Base-by-base conservation (phyloP, 805 yeast species). In the Candida loeiensis region DNA sequence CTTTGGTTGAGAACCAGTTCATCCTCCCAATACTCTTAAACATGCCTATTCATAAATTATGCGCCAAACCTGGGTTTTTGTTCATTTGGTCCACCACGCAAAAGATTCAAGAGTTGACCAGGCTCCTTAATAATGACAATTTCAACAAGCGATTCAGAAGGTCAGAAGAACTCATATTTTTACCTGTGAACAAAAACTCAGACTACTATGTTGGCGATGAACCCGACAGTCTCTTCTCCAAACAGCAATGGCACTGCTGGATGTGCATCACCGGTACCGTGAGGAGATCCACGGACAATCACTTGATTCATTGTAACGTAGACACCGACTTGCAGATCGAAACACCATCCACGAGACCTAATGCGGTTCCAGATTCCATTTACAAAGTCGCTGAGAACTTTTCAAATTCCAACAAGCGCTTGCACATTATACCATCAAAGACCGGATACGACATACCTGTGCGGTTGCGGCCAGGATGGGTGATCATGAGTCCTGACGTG, bases 261-360 rank as follows among this genome's bases (percentile, higher is more conserved):
- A 89, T 90, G 96, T 91, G 96, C 51, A 85, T 90, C 39, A 90
- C 95, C 2, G 97, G 97, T 2, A 90, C 97, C 0, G 91, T 90
- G 6, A 72, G 96, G 54, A 74, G 97, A 52, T 78, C 95, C 2
- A 79, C 81, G 0, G 97, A 90, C 62, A 76, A 76, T 11, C 89
- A 86, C 58, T 69, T 90, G 44, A 89, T 90, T 45, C 95, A 90
- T 58, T 91, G 97, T 64, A 90, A 90, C 55, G 79, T 90, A 28
- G 95, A 90, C 54, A 89, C 96, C 0, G 97, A 90, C 61, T 69
- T 90, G 37, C 81, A 80, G 45, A 74, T 90, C 45, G 95, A 88
- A 54, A 48, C 53, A 15, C 53, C 54, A 14, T 31, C 29, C 9
- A 21, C 39, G 15, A 37, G 40, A 30, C 48, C 51, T 34, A 56